Evolutionary conservation across 2,329 filamentous ascomycete genomes (phyloP).

Genomic region (Colletotrichum eleusines): DNA sequence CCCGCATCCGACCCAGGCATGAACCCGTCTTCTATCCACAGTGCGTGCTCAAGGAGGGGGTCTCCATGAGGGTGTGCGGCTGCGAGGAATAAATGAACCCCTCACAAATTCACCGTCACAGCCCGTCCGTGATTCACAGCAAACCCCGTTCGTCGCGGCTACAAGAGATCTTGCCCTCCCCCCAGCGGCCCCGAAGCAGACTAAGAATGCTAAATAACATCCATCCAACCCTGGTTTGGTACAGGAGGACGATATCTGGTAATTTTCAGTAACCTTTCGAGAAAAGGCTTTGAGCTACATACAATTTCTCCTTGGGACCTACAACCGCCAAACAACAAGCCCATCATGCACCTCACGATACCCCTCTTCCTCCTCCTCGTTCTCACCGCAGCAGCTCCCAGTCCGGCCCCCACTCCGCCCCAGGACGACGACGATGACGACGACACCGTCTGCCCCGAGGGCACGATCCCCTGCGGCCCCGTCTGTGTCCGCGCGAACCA

Average conservation of each 20-base stretch:
- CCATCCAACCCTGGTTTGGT: too few relatives aligned
- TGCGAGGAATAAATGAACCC: slow-evolving; percentile 13
- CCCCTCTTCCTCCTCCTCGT: neutral
- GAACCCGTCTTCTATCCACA: neutral
- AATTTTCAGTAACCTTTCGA: neutral
- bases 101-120: neutral
- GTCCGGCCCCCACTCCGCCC: neutral
- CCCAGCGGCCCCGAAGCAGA: neutral
- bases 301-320: neutral
- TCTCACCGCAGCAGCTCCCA: neutral
- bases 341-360: neutral
- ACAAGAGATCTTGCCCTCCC: too few relatives aligned
- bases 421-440: neutral
- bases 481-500: slow-evolving; percentile 18
- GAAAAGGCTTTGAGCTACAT: neutral
- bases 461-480: slow-evolving; percentile 11
- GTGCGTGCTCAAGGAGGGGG: neutral
- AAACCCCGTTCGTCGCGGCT: neutral
- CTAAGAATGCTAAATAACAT: neutral
- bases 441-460: slow-evolving; percentile 12
- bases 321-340: neutral
- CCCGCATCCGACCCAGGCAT: slow-evolving; percentile 27
- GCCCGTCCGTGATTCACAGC: slow-evolving; percentile 1
- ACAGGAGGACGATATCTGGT: neutral
- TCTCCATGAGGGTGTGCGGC: neutral